These are phyloP conservation scores for Nemania bipapillata DNA, from an alignment of 2,329 filamentous ascomycete species.

Conservation along the genomic window DNA sequence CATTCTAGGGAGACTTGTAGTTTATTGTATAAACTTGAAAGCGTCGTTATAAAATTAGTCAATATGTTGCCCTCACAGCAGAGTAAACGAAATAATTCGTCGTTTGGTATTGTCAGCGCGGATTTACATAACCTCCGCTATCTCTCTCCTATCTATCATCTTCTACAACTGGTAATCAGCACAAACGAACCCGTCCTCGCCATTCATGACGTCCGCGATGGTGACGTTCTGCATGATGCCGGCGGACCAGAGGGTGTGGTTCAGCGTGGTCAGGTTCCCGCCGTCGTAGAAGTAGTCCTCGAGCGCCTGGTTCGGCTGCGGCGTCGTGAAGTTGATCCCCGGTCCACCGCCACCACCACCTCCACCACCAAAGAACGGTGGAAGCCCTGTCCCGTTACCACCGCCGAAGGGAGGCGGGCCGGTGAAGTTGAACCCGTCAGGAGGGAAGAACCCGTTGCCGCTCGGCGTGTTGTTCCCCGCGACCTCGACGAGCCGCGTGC, in stretches of 20 bases:
- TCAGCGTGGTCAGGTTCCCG: conserved; percentile 45
- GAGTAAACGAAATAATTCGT: background rate
- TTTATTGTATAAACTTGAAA: too few relatives aligned
- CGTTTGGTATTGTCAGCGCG: background rate
- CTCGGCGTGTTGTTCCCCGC: conserved; percentile 41
- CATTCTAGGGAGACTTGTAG: too few relatives aligned
- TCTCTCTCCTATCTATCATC: background rate
- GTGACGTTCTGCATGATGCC: conserved; percentile 45
- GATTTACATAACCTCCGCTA: background rate
- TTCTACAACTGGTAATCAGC: background rate
- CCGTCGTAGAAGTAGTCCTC: conserved; percentile 46
- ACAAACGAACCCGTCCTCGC: conserved; percentile 40
- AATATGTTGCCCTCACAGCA: too few relatives aligned
- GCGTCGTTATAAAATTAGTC: too few relatives aligned
- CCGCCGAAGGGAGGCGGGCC: conserved; percentile 12
- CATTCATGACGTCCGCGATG: conserved; percentile 47
- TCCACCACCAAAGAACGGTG: conserved; percentile 25
- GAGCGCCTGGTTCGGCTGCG: conserved; percentile 36
- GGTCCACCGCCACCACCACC: conserved; percentile 3
- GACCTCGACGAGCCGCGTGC: conserved; percentile 40
- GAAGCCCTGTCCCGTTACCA: conserved; percentile 4
- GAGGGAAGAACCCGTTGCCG: conserved; percentile 3
- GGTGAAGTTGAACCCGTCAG: conserved; percentile 9
- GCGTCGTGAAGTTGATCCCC: conserved; percentile 23
- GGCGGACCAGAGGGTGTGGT: conserved; percentile 46